Evolutionary conservation across 2,329 filamentous ascomycete species (phyloP), one percentile per base, ranked within the genome.

Genomic region (Fusarium tuaranense): DNA sequence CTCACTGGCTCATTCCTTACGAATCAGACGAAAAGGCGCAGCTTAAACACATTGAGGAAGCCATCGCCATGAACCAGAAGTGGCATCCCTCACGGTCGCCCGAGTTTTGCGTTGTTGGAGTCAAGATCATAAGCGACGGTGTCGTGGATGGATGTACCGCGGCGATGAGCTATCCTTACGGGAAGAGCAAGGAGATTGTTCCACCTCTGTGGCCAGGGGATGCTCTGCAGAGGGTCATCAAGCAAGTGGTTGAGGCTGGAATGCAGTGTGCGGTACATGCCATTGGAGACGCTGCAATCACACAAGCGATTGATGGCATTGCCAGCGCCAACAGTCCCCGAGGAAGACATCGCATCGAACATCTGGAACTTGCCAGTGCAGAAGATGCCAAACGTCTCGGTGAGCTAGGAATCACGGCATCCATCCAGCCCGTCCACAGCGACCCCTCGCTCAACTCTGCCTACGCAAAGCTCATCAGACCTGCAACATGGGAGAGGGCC

Each of bases 91-190:
- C 74, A 1, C 76, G 70, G 0, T 79, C 74, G 0, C 79, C 80
- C 0, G 80, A 81, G 1, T 78, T 79, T 78, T 83, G 30, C 20
- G 80, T 93, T 10, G 87, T 90, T 0, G 91, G 91, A 6, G 87
- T 92, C 80, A 93, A 93, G 78, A 80, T 92, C 25, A 91, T 93
- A 44, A 89, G 88, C 75, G 91, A 93, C 69, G 91, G 91, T 13
- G 89, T 91, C 39, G 85, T 93, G 41, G 91, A 93, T 72, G 89
- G 88, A 0, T 93, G 91, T 80, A 92, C 91, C 2, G 91, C 91
- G 0, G 89, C 88, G 0, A 80, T 93, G 2, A 83, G 84, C 1
- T 86, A 91, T 77, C 90, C 91, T 0, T 92, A 92, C 76, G 83
- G 86, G 5, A 87, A 86, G 71, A 85, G 83, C 1, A 78, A 83